A percentile compares a stretch with the other conserved stretches of the same genome.
Evolutionary conservation across 306 rosid genomes (phyloP).

Genomic region (Gastrolobium bilobum): DNA sequence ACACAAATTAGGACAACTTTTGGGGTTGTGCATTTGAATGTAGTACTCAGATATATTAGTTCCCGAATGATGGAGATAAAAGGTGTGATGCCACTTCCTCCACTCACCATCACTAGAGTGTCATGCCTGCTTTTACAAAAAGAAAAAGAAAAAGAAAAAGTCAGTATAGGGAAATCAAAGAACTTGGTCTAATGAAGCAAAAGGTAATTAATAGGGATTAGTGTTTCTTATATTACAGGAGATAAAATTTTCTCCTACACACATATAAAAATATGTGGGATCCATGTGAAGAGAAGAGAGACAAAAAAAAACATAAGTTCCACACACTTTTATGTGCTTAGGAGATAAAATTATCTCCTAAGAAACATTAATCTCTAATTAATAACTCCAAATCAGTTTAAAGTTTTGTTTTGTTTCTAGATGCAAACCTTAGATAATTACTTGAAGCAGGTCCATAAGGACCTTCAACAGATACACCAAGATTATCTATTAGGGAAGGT

Average conservation of each 20-base stretch:
- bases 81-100: conserved; percentile 92
- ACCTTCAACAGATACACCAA: conserved; percentile 77
- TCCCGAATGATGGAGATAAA: conserved; percentile 79
- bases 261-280: too few species aligned
- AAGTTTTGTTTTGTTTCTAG: conserved; percentile 9
- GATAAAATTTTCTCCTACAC: too few species aligned
- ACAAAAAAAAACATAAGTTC: too few species aligned
- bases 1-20: conserved; percentile 64
- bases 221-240: too few species aligned
- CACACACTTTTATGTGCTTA: too few species aligned
- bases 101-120: conserved; percentile 73
- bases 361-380: too few species aligned
- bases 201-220: background rate
- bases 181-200: background rate
- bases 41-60: conserved; percentile 51
- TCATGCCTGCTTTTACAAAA: conserved; percentile 65
- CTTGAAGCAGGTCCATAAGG: conserved; percentile 80
- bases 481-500: conserved; percentile 55
- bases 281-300: too few species aligned
- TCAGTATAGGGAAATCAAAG: background rate
- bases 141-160: background rate
- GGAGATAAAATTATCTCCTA: too few species aligned
- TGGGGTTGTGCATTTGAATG: conserved; percentile 60
- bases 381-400: background rate
- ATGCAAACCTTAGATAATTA: conserved; percentile 62